Conservation (phyloP, 139 green algal genomes). For the Pleodorina starrii region DNA sequence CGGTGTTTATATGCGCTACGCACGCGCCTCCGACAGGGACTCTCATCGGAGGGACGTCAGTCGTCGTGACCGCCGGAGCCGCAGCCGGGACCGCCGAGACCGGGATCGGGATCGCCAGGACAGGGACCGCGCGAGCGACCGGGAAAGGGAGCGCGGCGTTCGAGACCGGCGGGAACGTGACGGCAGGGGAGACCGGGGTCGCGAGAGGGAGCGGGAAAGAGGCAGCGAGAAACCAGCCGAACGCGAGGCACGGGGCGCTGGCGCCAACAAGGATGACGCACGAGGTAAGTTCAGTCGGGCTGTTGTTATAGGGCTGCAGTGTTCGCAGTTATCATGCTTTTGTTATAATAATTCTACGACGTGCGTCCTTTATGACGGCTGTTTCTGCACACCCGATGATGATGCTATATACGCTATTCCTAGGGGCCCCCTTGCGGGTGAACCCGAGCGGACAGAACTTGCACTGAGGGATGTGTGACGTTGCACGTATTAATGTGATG, state of each 20-base stretch:
- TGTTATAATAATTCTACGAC: no score
- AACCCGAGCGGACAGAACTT: slow-evolving; percentile 21
- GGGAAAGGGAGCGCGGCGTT: not conserved
- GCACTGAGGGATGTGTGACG: slow-evolving; percentile 32
- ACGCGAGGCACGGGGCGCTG: not conserved
- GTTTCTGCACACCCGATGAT: no score
- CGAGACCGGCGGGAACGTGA: slow-evolving; percentile 25
- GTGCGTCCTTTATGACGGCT: no score
- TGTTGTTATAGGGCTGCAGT: no score
- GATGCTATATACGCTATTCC: slow-evolving; percentile 54
- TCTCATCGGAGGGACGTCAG: not conserved
- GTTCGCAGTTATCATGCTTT: no score
- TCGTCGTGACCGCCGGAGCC: slow-evolving; percentile 13
- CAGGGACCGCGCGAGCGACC: slow-evolving; percentile 8
- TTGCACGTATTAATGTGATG: no score
- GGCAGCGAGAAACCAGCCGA: not conserved
- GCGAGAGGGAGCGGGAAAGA: slow-evolving; percentile 33
- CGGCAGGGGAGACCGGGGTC: not conserved
- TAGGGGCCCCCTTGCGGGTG: slow-evolving; percentile 1
- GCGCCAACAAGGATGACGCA: not conserved
- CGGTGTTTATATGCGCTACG: no score
- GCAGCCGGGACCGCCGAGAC: slow-evolving; percentile 27
- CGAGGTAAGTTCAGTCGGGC: not conserved
- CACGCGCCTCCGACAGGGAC: not conserved
- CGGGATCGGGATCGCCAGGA: not conserved